A percentile compares a stretch with the other conserved stretches of the same genome.
phyloP scores from a whole-genome alignment of 1,284 basidiomycete species.

The Taiwanofungus camphoratus region DNA sequence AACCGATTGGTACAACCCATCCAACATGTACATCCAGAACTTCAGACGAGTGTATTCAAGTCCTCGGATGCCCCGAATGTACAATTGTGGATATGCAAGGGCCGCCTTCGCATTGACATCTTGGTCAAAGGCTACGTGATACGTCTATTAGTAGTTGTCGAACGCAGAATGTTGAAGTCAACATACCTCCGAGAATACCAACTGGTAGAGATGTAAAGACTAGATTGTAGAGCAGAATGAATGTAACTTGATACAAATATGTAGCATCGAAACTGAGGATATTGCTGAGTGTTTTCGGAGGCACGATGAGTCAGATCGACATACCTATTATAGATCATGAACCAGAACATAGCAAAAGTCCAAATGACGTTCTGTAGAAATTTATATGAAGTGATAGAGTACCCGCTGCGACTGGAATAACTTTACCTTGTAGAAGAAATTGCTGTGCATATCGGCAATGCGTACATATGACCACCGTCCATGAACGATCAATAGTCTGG shows the following conservation, averaged over 20 bases:
- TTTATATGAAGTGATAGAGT: slow-evolving; percentile 3
- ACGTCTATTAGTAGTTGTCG: slow-evolving; percentile 6
- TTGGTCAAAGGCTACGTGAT: slow-evolving; percentile 80
- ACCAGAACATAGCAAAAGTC: slow-evolving; percentile 95
- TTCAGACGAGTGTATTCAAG: slow-evolving; percentile 88
- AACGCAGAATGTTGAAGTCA: slow-evolving; percentile 6
- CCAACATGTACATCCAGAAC: slow-evolving; percentile 94
- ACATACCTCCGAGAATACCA: slow-evolving; percentile 79
- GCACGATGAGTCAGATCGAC: slow-evolving; percentile 24
- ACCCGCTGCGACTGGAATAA: background rate
- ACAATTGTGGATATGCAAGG: slow-evolving; percentile 89
- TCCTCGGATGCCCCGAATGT: slow-evolving; percentile 88
- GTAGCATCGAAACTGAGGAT: slow-evolving; percentile 81
- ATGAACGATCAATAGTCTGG: slow-evolving; percentile 89
- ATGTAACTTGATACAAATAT: slow-evolving; percentile 95
- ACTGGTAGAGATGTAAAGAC: slow-evolving; percentile 94
- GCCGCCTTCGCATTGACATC: slow-evolving; percentile 90
- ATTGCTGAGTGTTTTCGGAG: no score
- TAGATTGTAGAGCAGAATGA: slow-evolving; percentile 87
- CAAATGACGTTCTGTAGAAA: slow-evolving; percentile 73
- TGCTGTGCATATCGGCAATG: slow-evolving; percentile 95
- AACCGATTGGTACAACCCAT: slow-evolving; percentile 89
- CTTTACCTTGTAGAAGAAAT: slow-evolving; percentile 94
- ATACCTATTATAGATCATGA: slow-evolving; percentile 80
- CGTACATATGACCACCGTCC: slow-evolving; percentile 96